Evolutionary conservation across 257 asterid genomes (phyloP).

Genomic region (Solanum paucissectum): DNA sequence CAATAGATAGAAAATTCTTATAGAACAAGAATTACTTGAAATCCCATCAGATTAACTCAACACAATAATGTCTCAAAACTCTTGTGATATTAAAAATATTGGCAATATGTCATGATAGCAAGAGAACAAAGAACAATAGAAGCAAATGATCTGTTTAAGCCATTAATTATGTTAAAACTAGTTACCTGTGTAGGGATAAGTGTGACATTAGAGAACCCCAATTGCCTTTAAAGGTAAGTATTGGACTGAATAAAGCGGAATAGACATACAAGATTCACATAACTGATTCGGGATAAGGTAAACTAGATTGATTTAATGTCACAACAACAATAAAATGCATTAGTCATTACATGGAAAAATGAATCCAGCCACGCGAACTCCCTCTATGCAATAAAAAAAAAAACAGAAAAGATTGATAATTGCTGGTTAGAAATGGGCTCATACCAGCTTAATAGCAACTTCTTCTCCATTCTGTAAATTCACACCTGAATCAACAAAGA

Average conservation of each 20-base stretch:
- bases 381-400: neutral
- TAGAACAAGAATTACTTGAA: neutral
- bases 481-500: conserved; percentile 44
- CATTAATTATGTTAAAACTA: neutral
- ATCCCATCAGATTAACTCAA: neutral
- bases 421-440: neutral
- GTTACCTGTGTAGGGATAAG: neutral
- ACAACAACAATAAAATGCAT: neutral
- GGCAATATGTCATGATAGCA: neutral
- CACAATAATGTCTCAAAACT: neutral
- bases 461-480: conserved; percentile 86
- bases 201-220: neutral
- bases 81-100: neutral
- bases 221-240: neutral
- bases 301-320: neutral
- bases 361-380: neutral
- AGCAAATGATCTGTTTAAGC: neutral
- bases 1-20: neutral
- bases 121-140: neutral
- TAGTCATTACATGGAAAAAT: neutral
- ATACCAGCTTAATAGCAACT: conserved; percentile 86
- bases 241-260: neutral
- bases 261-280: neutral
- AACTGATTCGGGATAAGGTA: neutral
- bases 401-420: neutral